phyloP scores from a whole-genome alignment of 1,139 yeast genomes.

The Pichia sp. region DNA sequence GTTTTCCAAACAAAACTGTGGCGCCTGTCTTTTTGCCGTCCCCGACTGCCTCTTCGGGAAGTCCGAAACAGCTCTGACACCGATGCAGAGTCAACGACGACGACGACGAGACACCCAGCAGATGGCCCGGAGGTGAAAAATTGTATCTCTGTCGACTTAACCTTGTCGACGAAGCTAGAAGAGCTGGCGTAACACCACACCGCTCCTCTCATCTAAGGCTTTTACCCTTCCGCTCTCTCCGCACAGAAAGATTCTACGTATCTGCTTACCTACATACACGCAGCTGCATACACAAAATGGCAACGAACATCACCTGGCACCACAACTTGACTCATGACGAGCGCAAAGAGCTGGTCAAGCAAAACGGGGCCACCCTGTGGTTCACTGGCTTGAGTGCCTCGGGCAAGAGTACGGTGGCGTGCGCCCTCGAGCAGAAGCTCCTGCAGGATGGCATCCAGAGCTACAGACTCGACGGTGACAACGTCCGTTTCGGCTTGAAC shows the following conservation, averaged over 20 bases:
- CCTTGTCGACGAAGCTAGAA: too few species aligned
- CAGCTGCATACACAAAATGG: slow-evolving; percentile 44
- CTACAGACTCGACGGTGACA: slow-evolving; percentile 92
- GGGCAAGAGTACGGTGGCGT: slow-evolving; percentile 92
- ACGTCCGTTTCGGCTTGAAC: slow-evolving; percentile 88
- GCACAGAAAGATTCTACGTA: not conserved
- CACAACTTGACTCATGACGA: slow-evolving; percentile 80
- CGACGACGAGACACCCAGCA: too few species aligned
- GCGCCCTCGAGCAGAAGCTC: slow-evolving; percentile 82
- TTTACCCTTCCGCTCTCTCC: too few species aligned
- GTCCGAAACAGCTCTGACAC: not conserved
- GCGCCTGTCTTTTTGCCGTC: not conserved
- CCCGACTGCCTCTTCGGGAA: slow-evolving; percentile 3
- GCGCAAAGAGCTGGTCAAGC: slow-evolving; percentile 66
- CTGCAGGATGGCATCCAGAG: slow-evolving; percentile 64
- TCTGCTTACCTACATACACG: not conserved
- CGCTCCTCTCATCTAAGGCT: too few species aligned
- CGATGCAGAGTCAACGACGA: too few species aligned
- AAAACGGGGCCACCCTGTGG: slow-evolving; percentile 90
- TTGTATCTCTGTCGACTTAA: too few species aligned
- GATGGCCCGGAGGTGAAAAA: too few species aligned
- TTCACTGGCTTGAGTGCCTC: slow-evolving; percentile 92
- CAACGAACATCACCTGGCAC: slow-evolving; percentile 96
- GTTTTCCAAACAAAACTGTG: slow-evolving; percentile 5
- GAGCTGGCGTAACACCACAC: too few species aligned